Evolutionary conservation across 805 yeast genomes (phyloP), one percentile per base, ranked within the genome.

Genomic region (Metschnikowia kunwiensis): DNA sequence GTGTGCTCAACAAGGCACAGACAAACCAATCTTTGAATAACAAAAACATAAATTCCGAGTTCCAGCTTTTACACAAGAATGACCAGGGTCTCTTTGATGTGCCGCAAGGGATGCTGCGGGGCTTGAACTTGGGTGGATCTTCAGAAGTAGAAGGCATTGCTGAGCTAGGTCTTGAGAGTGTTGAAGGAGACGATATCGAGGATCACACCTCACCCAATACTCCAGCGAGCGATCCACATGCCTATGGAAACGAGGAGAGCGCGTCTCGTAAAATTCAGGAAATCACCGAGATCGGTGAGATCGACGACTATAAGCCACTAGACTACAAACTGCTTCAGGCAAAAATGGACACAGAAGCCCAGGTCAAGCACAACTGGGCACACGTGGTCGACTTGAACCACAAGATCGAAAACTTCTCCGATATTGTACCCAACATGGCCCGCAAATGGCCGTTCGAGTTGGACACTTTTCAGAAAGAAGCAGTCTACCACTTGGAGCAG

Each of bases 391-490:
- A 93, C 50, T 63, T 93, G 32, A 78, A 85, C 52, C 94, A 87
- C 53, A 77, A 75, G 42, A 77, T 93, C 38, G 85, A 82, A 16
- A 88, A 93, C 57, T 93, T 93, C 55, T 70, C 76, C 13, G 96
- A 89, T 51, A 66, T 93, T 33, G 87, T 93, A 5, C 97, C 98
- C 0, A 80, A 85, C 43, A 91, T 91, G 69, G 98, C 98, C 0
- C 69, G 96, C 34, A 78, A 73, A 27, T 93, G 95, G 93, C 97
- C 98, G 0, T 93, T 93, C 54, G 91, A 88, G 57, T 70, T 93
- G 30, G 99, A 93, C 63, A 81, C 84, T 22, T 93, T 93, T 63
- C 99, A 93, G 58, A 88, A 93, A 55, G 97, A 93, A 62, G 98
- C 99, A 0, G 84, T 93, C 0, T 93, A 85, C 55, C 97, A 89